phyloP scores from a whole-genome alignment of 495 filamentous ascomycete species.

The Cenococcum geophilum region DNA sequence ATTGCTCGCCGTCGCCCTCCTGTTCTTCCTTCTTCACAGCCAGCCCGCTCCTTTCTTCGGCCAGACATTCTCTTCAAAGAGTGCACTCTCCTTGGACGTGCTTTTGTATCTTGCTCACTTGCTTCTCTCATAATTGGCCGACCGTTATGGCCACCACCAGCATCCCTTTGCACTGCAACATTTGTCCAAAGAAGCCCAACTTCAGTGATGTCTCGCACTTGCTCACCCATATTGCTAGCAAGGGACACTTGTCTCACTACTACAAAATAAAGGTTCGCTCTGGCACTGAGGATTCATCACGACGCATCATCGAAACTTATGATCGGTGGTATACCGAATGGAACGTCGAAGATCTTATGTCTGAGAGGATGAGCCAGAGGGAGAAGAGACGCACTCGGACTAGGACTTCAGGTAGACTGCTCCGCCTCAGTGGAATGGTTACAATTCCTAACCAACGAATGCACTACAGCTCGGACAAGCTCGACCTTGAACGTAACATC shows the following conservation, averaged over 20 bases:
- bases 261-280: conserved; percentile 66
- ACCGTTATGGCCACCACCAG: conserved; percentile 25
- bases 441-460: conserved; percentile 5
- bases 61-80: conserved; percentile 3
- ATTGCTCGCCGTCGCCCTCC: conserved; percentile 13
- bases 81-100: neutral
- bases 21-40: conserved; percentile 25
- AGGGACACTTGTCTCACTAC: conserved; percentile 69
- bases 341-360: conserved; percentile 59
- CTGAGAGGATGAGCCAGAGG: conserved; percentile 65
- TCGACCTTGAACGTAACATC: conserved; percentile 19
- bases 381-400: conserved; percentile 48
- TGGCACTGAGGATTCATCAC: conserved; percentile 48
- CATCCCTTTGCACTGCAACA: conserved; percentile 66
- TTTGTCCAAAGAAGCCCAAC: conserved; percentile 67
- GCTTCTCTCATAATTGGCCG: conserved; percentile 7
- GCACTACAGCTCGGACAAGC: conserved; percentile 8
- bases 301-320: conserved; percentile 51
- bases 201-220: conserved; percentile 89
- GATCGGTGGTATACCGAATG: conserved; percentile 63
- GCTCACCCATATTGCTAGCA: conserved; percentile 80
- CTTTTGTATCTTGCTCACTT: conserved; percentile 15
- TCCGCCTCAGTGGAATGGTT: neutral
- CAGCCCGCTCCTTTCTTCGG: conserved; percentile 30
- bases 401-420: conserved; percentile 24